A percentile compares a stretch with the other conserved stretches of the same genome.
Evolutionary conservation across 2,329 filamentous ascomycete species (phyloP).

Genomic region (Cercospora canescens): DNA sequence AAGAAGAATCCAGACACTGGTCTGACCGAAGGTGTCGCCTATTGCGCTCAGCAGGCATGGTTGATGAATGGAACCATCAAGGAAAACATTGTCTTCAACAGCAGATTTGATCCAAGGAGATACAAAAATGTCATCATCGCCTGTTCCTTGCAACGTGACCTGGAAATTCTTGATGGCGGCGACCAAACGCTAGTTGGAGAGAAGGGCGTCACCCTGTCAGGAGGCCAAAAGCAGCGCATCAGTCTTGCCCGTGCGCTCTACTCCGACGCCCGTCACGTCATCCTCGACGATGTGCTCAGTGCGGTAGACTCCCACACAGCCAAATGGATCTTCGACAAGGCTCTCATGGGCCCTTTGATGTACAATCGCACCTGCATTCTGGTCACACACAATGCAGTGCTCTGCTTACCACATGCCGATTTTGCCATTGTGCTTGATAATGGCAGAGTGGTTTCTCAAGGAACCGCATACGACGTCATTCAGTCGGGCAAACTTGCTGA

Average conservation of each 20-base stretch:
- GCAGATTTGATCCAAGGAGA: slow-evolving; percentile 74
- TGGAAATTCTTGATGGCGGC: slow-evolving; percentile 88
- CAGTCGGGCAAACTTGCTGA: slow-evolving; percentile 87
- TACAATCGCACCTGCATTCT: slow-evolving; percentile 84
- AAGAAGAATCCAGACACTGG: slow-evolving; percentile 78
- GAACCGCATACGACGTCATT: slow-evolving; percentile 75
- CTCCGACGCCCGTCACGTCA: slow-evolving; percentile 84
- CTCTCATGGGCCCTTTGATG: slow-evolving; percentile 89
- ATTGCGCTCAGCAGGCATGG: slow-evolving; percentile 97
- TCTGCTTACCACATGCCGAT: slow-evolving; percentile 78
- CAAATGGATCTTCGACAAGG: slow-evolving; percentile 96
- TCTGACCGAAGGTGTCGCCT: slow-evolving; percentile 88
- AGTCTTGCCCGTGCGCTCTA: slow-evolving; percentile 97
- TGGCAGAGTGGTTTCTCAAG: slow-evolving; percentile 74
- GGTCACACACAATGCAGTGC: slow-evolving; percentile 91
- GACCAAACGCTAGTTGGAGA: slow-evolving; percentile 94
- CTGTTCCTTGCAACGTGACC: slow-evolving; percentile 85
- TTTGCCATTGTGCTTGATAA: slow-evolving; percentile 86
- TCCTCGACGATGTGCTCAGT: slow-evolving; percentile 93
- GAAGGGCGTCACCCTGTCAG: slow-evolving; percentile 94
- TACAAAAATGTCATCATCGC: slow-evolving; percentile 88
- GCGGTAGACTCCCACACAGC: slow-evolving; percentile 97
- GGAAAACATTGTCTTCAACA: slow-evolving; percentile 92
- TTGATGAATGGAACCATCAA: slow-evolving; percentile 93
- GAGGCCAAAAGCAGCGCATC: slow-evolving; percentile 96